Evolutionary conservation across 805 yeast species (phyloP).

Genomic region (Candida endomychidarum): DNA sequence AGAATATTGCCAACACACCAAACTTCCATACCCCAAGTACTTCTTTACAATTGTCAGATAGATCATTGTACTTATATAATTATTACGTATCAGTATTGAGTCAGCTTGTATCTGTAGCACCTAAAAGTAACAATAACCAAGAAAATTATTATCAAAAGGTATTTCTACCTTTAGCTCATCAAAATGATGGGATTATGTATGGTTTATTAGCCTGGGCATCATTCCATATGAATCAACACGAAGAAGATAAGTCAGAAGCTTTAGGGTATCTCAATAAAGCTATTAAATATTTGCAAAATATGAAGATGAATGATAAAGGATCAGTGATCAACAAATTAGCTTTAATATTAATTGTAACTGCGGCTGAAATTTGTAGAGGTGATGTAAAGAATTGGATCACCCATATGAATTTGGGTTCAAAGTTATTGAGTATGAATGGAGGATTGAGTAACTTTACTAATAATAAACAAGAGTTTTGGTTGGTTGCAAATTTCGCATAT

Average conservation of each 20-base stretch:
- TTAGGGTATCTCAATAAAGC: constrained; percentile 48
- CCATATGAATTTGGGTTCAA: constrained; percentile 64
- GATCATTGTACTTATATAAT: constrained; percentile 35
- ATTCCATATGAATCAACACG: constrained; percentile 40
- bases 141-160: constrained; percentile 53
- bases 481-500: constrained; percentile 75
- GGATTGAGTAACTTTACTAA: constrained; percentile 56
- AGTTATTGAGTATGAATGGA: constrained; percentile 58
- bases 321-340: constrained; percentile 53
- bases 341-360: constrained; percentile 63
- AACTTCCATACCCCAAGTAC: constrained; percentile 10
- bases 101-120: constrained; percentile 47
- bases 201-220: constrained; percentile 58
- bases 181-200: constrained; percentile 50
- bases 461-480: constrained; percentile 65
- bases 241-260: constrained; percentile 38
- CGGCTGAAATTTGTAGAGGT: constrained; percentile 82
- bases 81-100: constrained; percentile 50
- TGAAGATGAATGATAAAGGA: constrained; percentile 26
- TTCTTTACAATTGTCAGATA: constrained; percentile 1
- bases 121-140: constrained; percentile 35
- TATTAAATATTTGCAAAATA: constrained; percentile 32
- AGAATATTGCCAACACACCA: not conserved
- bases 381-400: constrained; percentile 76
- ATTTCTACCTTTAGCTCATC: constrained; percentile 55